Percentiles rank a stretch among this genome's conserved stretches.
Evolutionary conservation across 345 rosid species (phyloP).

Genomic region (Boechera divaricarpa): DNA sequence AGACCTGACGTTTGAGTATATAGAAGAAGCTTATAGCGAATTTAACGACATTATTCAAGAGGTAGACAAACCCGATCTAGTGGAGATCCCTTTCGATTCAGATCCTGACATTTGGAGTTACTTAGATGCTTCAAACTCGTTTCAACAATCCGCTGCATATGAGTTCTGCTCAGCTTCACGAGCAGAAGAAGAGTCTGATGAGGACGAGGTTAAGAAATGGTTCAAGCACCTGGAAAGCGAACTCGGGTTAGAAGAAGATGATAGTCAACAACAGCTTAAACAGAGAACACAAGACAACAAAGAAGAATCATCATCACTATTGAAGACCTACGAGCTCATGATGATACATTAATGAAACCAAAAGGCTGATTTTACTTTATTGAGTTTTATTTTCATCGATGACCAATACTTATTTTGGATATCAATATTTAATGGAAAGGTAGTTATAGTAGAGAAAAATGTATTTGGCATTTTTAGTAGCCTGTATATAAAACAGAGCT

Average conservation of each 20-base stretch:
- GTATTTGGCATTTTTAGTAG: slow-evolving; percentile 11
- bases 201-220: slow-evolving; percentile 61
- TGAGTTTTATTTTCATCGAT: slow-evolving; percentile 9
- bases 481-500: slow-evolving; percentile 26
- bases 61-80: slow-evolving; percentile 63
- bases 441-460: slow-evolving; percentile 20
- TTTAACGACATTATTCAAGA: slow-evolving; percentile 49
- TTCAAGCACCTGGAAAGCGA: slow-evolving; percentile 65
- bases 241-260: slow-evolving; percentile 60
- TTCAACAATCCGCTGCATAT: slow-evolving; percentile 33
- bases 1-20: slow-evolving; percentile 23
- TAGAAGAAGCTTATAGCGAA: slow-evolving; percentile 32
- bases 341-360: slow-evolving; percentile 36
- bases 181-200: slow-evolving; percentile 41
- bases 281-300: slow-evolving; percentile 22
- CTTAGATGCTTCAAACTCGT: slow-evolving; percentile 56
- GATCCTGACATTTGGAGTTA: slow-evolving; percentile 76
- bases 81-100: slow-evolving; percentile 57
- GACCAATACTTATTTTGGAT: slow-evolving; percentile 13
- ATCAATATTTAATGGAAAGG: slow-evolving; percentile 1
- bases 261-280: slow-evolving; percentile 28
- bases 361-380: slow-evolving; percentile 1
- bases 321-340: slow-evolving; percentile 41
- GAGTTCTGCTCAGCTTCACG: slow-evolving; percentile 41
- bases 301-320: slow-evolving; percentile 26